Percentiles rank a stretch among this genome's conserved stretches.
These are phyloP conservation scores for Huntiella omanensis DNA, from an alignment of 2,329 filamentous ascomycete genomes.

Conservation along the genomic window DNA sequence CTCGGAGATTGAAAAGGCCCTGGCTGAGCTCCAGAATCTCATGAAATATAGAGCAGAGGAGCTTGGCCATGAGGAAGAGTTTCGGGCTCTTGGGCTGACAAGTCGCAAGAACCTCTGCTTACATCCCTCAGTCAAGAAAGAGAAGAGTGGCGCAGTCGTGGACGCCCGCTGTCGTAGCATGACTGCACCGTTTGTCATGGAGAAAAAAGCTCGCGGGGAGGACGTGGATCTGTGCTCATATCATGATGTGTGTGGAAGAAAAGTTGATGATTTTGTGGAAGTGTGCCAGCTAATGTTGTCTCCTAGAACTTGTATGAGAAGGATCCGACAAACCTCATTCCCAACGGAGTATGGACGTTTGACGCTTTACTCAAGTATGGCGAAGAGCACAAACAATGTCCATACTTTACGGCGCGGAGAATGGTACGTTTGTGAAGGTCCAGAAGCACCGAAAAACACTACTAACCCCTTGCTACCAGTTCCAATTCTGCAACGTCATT, in stretches of 20 bases:
- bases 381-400: constrained; percentile 89
- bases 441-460: not conserved
- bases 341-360: constrained; percentile 88
- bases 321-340: constrained; percentile 86
- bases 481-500: constrained; percentile 98
- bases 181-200: constrained; percentile 91
- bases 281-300: not conserved
- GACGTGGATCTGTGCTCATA: constrained; percentile 89
- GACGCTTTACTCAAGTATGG: constrained; percentile 79
- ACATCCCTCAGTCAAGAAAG: constrained; percentile 85
- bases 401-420: constrained; percentile 84
- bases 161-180: constrained; percentile 91
- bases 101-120: constrained; percentile 95
- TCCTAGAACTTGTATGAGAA: constrained; percentile 72
- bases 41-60: constrained; percentile 91
- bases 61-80: constrained; percentile 82
- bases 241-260: constrained; percentile 50
- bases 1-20: constrained; percentile 97
- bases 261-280: not conserved
- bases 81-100: constrained; percentile 76
- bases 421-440: constrained; percentile 44
- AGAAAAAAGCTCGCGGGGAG: constrained; percentile 90
- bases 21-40: constrained; percentile 73
- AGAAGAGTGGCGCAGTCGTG: constrained; percentile 87
- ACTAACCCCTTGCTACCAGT: constrained; percentile 28